These are phyloP conservation scores for Trichomonas vaginalis DNA, from an alignment of 208 protist genomes.

Conservation along the genomic window DNA sequence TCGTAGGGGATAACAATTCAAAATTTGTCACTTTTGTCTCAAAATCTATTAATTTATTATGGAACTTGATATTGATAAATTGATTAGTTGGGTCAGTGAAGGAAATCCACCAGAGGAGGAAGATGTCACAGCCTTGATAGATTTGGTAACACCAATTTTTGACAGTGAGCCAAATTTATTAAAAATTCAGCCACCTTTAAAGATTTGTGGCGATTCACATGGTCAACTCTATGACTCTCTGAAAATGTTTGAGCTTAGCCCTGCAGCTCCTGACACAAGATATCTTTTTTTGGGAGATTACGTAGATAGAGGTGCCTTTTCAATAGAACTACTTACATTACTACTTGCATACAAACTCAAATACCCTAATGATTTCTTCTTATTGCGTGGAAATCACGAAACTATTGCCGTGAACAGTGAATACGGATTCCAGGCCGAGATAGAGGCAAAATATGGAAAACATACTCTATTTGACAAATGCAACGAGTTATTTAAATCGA, in stretches of 20 bases:
- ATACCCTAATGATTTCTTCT: constrained; percentile 62
- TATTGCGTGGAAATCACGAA: constrained; percentile 78
- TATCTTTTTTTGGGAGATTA: constrained; percentile 19
- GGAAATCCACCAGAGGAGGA: not conserved
- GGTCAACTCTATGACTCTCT: not conserved
- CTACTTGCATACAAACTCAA: not conserved
- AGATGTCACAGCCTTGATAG: not conserved
- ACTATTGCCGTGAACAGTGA: constrained; percentile 67
- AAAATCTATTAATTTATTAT: no score
- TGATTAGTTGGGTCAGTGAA: not conserved
- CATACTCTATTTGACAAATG: constrained; percentile 59
- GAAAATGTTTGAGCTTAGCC: not conserved
- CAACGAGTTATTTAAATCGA: constrained; percentile 60
- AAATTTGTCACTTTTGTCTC: no score
- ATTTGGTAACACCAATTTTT: not conserved
- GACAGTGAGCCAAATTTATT: not conserved
- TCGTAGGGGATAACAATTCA: no score
- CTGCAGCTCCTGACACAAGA: not conserved
- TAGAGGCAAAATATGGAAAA: constrained; percentile 62
- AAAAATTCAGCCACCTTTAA: not conserved
- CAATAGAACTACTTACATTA: not conserved
- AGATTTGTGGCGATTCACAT: not conserved
- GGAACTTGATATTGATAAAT: not conserved
- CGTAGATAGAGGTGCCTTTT: not conserved
- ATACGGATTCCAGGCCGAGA: constrained; percentile 71